Evolutionary conservation across 2,329 filamentous ascomycete species (phyloP), one percentile per base, ranked within the genome.

Genomic region (Trichoderma aggressivum): DNA sequence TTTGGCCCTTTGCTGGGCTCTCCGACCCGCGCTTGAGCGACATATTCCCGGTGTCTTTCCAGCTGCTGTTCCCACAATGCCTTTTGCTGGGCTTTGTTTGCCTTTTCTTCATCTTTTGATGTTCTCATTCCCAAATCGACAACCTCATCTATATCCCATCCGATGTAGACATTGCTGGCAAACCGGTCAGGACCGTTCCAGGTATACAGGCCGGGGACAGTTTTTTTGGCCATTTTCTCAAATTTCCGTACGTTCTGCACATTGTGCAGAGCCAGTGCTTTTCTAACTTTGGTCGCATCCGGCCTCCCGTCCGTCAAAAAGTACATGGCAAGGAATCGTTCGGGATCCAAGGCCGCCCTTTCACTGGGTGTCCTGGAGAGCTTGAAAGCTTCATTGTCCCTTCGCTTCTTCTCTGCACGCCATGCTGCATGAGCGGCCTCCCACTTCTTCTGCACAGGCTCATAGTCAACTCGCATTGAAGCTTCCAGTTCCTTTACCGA

Each of bases 391-490:
- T 71, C 61, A 24, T 71, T 55, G 6, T 71, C 30, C 8, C 21
- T 32, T 21, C 10, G 34, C 16, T 59, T 53, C 53, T 71, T 71
- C 26, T 14, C 64, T 5, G 34, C 24, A 12, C 18, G 11, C 50
- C 56, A 63, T 6, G 14, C 32, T 1, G 65, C 32, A 18, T 32
- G 72, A 1, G 70, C 71, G 5, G 10, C 47, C 14, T 64, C 34
- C 70, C 69, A 72, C 18, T 58, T 26, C 7, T 18, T 26, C 3
- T 68, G 61, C 18, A 68, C n/a, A 10, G 73, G 69, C 11, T 59
- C 60, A 2, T 73, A 71, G 3, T 74, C 73, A 7, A 30, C 55
- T 34, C 61, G 53, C 47, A 70, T 69, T 10, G 47, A 32, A 10
- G 74, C 39, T 10, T 70, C 73, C 3, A 73, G 24, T 18, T 58